phyloP scores from a whole-genome alignment of 805 yeast genomes.

The Metschnikowia baotianmanensis region DNA sequence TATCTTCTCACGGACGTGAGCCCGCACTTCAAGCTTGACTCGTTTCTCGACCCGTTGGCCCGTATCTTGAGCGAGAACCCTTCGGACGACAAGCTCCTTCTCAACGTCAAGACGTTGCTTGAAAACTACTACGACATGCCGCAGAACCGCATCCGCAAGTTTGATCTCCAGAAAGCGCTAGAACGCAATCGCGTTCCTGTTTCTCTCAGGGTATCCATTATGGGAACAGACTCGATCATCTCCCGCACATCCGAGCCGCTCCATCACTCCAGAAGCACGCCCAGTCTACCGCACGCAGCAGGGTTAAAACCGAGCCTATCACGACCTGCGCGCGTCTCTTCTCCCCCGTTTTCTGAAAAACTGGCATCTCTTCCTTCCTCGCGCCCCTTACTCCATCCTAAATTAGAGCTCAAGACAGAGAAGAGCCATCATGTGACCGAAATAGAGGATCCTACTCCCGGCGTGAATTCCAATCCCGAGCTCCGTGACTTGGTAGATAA shows the following conservation, averaged over 20 bases:
- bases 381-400: not conserved
- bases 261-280: not conserved
- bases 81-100: slow-evolving; percentile 14
- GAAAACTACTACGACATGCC: slow-evolving; percentile 28
- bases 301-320: not conserved
- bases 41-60: slow-evolving; percentile 27
- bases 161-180: slow-evolving; percentile 41
- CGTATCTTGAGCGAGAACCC: slow-evolving; percentile 14
- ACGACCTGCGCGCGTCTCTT: not conserved
- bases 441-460: not conserved
- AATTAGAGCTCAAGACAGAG: not conserved
- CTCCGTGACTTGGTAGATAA: slow-evolving; percentile 1
- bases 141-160: slow-evolving; percentile 39
- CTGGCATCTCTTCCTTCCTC: no score
- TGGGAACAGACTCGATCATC: slow-evolving; percentile 17
- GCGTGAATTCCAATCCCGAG: slow-evolving; percentile 3
- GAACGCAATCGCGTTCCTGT: slow-evolving; percentile 28
- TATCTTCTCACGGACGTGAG: slow-evolving; percentile 37
- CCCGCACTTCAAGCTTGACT: slow-evolving; percentile 31
- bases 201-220: slow-evolving; percentile 20
- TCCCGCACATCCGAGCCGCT: not conserved
- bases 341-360: not conserved
- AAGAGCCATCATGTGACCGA: no score
- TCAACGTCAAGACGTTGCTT: slow-evolving; percentile 23
- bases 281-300: not conserved